A percentile compares a stretch with the other conserved stretches of the same genome.
Evolutionary conservation across 257 asterid genomes (phyloP).

Genomic region (Ajuga chamaepitys): DNA sequence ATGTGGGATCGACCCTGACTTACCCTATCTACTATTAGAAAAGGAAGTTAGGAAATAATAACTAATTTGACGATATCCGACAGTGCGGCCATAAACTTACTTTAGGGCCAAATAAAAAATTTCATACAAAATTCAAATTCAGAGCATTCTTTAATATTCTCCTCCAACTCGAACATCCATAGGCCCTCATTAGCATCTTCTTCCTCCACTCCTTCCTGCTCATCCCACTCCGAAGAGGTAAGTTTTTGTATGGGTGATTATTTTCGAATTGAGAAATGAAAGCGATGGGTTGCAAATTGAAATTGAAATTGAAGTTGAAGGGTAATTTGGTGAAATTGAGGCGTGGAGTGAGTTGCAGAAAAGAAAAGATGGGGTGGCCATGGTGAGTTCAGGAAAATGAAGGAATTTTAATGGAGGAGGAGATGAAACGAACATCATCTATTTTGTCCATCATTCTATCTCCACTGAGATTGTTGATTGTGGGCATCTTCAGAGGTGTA

Average conservation of each 20-base stretch:
- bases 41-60: too few species aligned
- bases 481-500: conserved; percentile 15
- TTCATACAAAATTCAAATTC: too few species aligned
- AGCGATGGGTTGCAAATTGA: conserved; percentile 23
- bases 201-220: too few species aligned
- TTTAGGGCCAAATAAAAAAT: too few species aligned
- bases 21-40: too few species aligned
- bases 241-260: conserved; percentile 22
- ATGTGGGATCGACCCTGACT: too few species aligned
- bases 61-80: too few species aligned
- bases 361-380: conserved; percentile 20
- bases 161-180: too few species aligned
- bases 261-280: conserved; percentile 25
- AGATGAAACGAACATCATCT: conserved; percentile 48
- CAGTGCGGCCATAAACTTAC: too few species aligned
- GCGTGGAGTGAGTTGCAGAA: conserved; percentile 17
- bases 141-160: too few species aligned
- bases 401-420: conserved; percentile 59
- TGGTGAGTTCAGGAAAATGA: conserved; percentile 17
- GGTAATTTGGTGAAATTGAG: conserved; percentile 33
- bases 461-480: conserved; percentile 10
- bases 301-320: conserved; percentile 37
- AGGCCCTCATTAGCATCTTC: too few species aligned
- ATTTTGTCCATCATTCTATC: conserved; percentile 48
- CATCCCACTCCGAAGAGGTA: too few species aligned